Base-by-base conservation (phyloP, 345 rosid species). In the Nephelium lappaceum region DNA sequence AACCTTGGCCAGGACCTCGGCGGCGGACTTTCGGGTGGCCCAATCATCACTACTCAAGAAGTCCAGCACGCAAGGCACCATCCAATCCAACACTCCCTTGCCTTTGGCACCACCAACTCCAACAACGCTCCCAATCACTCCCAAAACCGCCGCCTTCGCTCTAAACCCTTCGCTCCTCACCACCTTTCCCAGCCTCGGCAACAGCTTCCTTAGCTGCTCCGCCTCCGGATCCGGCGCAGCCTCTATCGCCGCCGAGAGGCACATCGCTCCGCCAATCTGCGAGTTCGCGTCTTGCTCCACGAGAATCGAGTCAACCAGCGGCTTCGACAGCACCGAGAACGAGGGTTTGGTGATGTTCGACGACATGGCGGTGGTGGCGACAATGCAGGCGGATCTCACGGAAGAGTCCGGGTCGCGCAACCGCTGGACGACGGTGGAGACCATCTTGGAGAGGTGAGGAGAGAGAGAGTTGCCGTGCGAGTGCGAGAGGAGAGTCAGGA, bases 11-110 rank as follows among this genome's bases (percentile, higher is more conserved):
- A 96, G 79, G 0, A 89, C 88, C 84, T 96, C 98, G 0, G 99
- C 94, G 1, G 99, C 97, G 0, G 97, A 91, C 83, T 94, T 96
- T 60, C 99, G 92, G 53, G 94, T 87, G 45, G 89, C 82, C 99
- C 99, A 96, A 69, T 93, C 97, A 6, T 89, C 89, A 62, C 83
- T 83, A 64, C 98, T 87, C 85, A 94, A 81, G 41, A 89, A 89
- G 81, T 89, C 98, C 4, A 84, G 75, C 25, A 88, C 82, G 53
- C 89, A 88, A 0, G 94, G 92, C 66, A 96, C 87, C 6, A 92
- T 71, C 93, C 94, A 91, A 67, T 91, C 97, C 67, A 91, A 67
- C 61, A 88, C 84, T 4, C 82, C 81, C 78, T 86, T 92, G 77
- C 84, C 81, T 76, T 84, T 80, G 1, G 89, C 93, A 2, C 89